These are phyloP conservation scores for Wickerhamomyces queroliae DNA, from an alignment of 805 yeast species.

Conservation along the genomic window DNA sequence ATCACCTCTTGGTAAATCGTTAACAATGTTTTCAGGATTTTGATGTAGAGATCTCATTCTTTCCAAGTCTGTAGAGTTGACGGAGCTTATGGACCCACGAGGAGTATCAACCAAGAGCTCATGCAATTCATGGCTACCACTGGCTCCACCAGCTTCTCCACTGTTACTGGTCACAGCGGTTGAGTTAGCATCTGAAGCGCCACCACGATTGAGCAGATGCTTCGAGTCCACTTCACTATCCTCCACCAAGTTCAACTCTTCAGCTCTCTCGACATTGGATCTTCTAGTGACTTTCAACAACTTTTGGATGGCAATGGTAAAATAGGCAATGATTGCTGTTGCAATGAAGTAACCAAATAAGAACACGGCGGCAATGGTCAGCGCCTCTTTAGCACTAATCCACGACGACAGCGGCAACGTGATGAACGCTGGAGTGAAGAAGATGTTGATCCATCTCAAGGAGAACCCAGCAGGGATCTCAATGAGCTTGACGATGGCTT, in stretches of 20 bases:
- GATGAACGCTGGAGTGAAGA: constrained; percentile 74
- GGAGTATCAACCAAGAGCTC: background rate
- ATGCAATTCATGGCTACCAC: background rate
- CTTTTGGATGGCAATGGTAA: constrained; percentile 36
- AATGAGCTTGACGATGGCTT: constrained; percentile 24
- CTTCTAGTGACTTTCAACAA: constrained; percentile 15
- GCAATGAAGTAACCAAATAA: constrained; percentile 56
- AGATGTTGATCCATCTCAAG: constrained; percentile 71
- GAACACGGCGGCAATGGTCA: constrained; percentile 71
- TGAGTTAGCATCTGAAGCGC: constrained; percentile 6
- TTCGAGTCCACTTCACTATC: constrained; percentile 1
- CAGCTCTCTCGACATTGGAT: constrained; percentile 22
- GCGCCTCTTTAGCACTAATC: constrained; percentile 61
- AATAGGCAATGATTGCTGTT: constrained; percentile 42
- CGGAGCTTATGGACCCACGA: background rate
- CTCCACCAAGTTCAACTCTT: constrained; percentile 18
- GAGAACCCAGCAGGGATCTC: constrained; percentile 66
- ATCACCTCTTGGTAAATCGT: constrained; percentile 15
- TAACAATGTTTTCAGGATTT: constrained; percentile 1
- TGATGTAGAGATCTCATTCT: constrained; percentile 1
- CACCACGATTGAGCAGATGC: background rate
- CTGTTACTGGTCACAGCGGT: constrained; percentile 4
- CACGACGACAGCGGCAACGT: constrained; percentile 63
- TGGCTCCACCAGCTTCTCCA: background rate
- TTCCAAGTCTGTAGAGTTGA: background rate